Evolutionary conservation across 1,284 basidiomycete genomes (phyloP).

Genomic region (Neonothopanus nambi): DNA sequence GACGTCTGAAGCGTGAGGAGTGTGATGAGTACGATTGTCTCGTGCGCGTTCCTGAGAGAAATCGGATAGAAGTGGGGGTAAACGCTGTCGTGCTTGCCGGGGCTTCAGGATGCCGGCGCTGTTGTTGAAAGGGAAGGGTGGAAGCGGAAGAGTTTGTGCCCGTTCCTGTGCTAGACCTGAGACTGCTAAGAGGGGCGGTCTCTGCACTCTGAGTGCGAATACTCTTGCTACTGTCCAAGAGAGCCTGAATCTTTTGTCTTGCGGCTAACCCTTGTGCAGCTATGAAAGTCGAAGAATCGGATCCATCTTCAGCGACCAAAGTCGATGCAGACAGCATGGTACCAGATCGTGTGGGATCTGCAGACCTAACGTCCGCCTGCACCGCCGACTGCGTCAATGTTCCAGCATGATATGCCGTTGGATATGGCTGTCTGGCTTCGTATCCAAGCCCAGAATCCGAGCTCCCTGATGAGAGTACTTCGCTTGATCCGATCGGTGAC

Average conservation of each 20-base stretch:
- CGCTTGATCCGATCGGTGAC: background rate
- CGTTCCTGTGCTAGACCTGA: background rate
- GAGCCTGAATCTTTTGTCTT: background rate
- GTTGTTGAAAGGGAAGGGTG: background rate
- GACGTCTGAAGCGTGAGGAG: background rate
- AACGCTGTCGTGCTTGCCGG: background rate
- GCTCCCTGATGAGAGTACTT: no score
- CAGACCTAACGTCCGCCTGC: conserved; percentile 4
- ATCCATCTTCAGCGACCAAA: conserved; percentile 28
- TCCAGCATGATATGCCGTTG: no score
- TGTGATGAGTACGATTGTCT: background rate
- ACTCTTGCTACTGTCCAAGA: background rate
- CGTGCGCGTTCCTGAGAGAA: background rate
- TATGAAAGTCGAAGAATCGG: background rate
- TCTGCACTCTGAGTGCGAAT: background rate
- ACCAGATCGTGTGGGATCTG: conserved; percentile 16
- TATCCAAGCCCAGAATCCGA: no score
- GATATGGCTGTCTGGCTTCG: no score
- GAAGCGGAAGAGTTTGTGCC: background rate
- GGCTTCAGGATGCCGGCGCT: background rate
- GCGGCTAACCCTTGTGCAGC: background rate
- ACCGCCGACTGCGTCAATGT: background rate
- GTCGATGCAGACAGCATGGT: conserved; percentile 23
- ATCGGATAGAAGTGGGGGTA: background rate
- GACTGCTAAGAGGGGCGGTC: background rate